Percentiles rank a stretch among this genome's conserved stretches.
Conservation (phyloP, 805 yeast species). For the Yarrowia hollandica region DNA sequence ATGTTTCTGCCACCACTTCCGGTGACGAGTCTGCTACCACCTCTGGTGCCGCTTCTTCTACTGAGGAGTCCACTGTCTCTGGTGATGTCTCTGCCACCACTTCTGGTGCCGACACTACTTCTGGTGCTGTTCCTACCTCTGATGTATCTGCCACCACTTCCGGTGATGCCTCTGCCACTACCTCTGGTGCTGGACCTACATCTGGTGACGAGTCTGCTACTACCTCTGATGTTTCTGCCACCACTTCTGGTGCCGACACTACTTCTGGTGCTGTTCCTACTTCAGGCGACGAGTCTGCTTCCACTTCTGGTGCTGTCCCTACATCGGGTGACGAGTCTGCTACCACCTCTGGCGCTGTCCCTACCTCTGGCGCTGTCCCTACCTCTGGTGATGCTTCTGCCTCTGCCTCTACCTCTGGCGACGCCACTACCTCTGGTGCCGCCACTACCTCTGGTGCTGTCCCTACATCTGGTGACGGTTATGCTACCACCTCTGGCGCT, state of each 20-base stretch:
- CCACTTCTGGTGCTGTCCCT: background rate
- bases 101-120: background rate
- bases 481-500: slow-evolving; percentile 14
- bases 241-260: background rate
- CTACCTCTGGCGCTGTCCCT: background rate
- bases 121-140: background rate
- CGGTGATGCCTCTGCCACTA: background rate
- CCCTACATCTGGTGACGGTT: background rate
- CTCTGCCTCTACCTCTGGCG: background rate
- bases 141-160: background rate
- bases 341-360: background rate
- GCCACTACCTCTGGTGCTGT: background rate
- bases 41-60: too few relatives aligned
- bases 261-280: background rate
- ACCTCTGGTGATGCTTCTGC: background rate
- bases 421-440: background rate
- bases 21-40: background rate
- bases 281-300: background rate
- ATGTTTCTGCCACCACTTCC: background rate
- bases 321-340: too few relatives aligned
- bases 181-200: background rate
- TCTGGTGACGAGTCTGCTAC: background rate
- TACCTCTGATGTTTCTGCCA: background rate
- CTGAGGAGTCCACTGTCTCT: background rate
- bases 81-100: background rate